phyloP scores from a whole-genome alignment of 163 green algal species.

The Chlamydomonas reinhardtii region DNA sequence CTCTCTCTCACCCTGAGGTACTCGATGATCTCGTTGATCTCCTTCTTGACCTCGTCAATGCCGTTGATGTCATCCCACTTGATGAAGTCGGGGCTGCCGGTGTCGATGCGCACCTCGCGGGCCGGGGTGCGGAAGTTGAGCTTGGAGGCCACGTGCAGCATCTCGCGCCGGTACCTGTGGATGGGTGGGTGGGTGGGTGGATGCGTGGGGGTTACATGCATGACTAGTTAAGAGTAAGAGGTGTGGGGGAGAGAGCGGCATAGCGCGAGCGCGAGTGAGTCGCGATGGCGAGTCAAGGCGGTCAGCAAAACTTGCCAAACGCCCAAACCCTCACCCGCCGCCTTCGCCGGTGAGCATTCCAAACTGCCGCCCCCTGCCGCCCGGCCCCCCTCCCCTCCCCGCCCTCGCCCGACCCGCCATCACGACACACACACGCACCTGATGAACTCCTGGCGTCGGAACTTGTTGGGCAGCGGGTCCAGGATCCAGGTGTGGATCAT shows the following conservation, averaged over 20 bases:
- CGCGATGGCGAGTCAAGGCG: no score
- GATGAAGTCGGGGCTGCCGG: conserved; percentile 65
- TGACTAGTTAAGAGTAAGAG: no score
- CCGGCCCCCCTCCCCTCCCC: no score
- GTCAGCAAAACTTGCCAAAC: no score
- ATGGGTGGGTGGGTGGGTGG: no score
- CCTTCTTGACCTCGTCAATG: conserved; percentile 89
- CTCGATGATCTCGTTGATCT: conserved; percentile 91
- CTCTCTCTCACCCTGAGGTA: conserved; percentile 72
- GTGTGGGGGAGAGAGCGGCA: no score
- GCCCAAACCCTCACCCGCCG: no score
- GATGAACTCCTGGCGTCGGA: conserved; percentile 58
- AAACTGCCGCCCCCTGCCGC: no score
- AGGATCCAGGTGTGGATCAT: conserved; percentile 73
- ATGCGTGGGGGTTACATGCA: no score
- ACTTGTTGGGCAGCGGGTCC: conserved; percentile 70
- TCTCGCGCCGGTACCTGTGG: conserved; percentile 56
- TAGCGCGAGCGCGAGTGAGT: no score
- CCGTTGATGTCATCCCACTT: conserved; percentile 92
- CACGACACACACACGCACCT: neutral
- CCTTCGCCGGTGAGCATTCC: no score
- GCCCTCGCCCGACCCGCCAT: no score
- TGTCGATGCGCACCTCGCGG: conserved; percentile 72
- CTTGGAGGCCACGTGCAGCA: conserved; percentile 70
- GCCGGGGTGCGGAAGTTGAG: conserved; percentile 72